Evolutionary conservation across 2,329 filamentous ascomycete genomes (phyloP).

Genomic region (Claviceps sp.): DNA sequence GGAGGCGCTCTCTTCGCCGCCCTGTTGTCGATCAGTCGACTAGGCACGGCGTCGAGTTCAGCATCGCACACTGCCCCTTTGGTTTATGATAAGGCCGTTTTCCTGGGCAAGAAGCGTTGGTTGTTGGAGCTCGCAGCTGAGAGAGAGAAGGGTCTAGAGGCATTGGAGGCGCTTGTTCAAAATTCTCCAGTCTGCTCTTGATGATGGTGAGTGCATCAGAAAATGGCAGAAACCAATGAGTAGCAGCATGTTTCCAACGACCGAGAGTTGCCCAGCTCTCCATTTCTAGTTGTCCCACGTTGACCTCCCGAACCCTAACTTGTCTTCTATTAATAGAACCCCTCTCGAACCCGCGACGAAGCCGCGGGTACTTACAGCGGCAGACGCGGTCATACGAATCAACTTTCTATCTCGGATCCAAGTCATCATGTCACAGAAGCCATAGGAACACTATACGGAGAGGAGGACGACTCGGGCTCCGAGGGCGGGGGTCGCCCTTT

Average conservation of each 20-base stretch:
- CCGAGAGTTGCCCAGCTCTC: not conserved
- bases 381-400: constrained; percentile 44
- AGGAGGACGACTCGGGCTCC: constrained; percentile 51
- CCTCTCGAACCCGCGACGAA: constrained; percentile 42
- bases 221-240: not conserved
- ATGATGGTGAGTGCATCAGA: constrained; percentile 33
- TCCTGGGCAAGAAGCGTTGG: constrained; percentile 4
- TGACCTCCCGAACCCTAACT: not conserved
- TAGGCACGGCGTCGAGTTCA: constrained; percentile 11
- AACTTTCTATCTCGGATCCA: constrained; percentile 66
- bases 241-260: not conserved
- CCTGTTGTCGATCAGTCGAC: constrained; percentile 11
- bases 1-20: constrained; percentile 19
- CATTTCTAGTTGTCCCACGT: not conserved
- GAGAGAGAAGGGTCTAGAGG: constrained; percentile 15
- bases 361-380: constrained; percentile 42
- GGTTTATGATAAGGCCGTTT: constrained; percentile 16
- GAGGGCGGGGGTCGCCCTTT: constrained; percentile 45
- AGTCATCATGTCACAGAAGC: constrained; percentile 90
- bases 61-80: constrained; percentile 11
- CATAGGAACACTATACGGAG: constrained; percentile 81
- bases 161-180: constrained; percentile 19
- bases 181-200: constrained; percentile 25
- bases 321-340: constrained; percentile 31
- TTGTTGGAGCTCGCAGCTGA: constrained; percentile 12